Evolutionary conservation across 768 basidiomycete species (phyloP).

Genomic region (Podaxis sp.): DNA sequence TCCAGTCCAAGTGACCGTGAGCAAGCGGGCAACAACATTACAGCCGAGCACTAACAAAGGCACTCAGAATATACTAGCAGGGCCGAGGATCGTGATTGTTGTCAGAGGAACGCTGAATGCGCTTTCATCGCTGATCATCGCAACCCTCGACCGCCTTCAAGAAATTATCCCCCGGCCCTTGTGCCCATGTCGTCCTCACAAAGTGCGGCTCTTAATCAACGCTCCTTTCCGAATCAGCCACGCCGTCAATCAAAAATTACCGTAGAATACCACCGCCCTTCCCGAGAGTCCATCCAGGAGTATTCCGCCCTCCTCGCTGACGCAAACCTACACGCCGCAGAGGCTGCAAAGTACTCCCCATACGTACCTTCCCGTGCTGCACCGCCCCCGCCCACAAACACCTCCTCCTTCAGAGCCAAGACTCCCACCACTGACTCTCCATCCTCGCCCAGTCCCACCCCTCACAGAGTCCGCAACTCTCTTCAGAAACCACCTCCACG

Average conservation of each 20-base stretch:
- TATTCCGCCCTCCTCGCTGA: constrained; percentile 72
- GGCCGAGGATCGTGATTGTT: constrained; percentile 5
- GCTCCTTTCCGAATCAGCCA: constrained; percentile 39
- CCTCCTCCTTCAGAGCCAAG: constrained; percentile 41
- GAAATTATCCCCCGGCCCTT: neutral
- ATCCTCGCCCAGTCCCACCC: constrained; percentile 27
- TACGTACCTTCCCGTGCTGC: constrained; percentile 39
- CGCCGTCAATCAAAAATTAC: constrained; percentile 62
- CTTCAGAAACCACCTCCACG: constrained; percentile 63
- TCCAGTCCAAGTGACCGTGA: neutral
- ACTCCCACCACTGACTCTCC: constrained; percentile 46
- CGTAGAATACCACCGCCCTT: constrained; percentile 76
- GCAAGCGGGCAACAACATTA: neutral
- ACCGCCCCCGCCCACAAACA: constrained; percentile 31
- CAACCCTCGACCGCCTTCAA: neutral
- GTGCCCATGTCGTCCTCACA: constrained; percentile 44
- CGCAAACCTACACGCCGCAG: constrained; percentile 54
- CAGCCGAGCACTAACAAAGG: neutral
- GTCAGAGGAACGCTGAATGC: constrained; percentile 5
- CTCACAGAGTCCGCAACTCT: constrained; percentile 48
- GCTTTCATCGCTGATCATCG: constrained; percentile 5
- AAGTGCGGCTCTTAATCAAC: constrained; percentile 46
- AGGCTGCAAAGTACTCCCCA: constrained; percentile 39
- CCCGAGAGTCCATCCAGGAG: constrained; percentile 74
- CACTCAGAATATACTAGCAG: neutral